phyloP scores from a whole-genome alignment of 1,284 basidiomycete species.

The Cutaneotrichosporon sp. region DNA sequence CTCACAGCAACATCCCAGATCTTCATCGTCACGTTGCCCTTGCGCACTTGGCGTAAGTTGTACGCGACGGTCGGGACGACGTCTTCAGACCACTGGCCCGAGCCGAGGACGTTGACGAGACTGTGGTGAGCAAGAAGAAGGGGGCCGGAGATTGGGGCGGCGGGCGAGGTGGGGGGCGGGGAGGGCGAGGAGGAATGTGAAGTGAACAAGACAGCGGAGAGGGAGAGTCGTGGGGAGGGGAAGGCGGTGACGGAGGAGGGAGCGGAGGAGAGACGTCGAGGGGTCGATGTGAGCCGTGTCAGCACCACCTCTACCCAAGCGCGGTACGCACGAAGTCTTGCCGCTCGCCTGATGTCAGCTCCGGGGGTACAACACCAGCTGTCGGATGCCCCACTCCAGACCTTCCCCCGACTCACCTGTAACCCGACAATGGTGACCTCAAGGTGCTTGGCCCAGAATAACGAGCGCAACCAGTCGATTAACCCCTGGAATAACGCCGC shows the following conservation, averaged over 20 bases:
- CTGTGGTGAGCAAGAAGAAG: slow-evolving; percentile 21
- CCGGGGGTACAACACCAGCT: background rate
- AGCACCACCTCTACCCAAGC: background rate
- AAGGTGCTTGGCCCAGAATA: slow-evolving; percentile 84
- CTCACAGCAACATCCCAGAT: slow-evolving; percentile 86
- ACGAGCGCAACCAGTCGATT: slow-evolving; percentile 60
- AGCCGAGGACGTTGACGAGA: slow-evolving; percentile 83
- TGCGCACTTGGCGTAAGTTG: slow-evolving; percentile 68
- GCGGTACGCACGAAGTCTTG: slow-evolving; percentile 70
- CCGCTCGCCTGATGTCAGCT: slow-evolving; percentile 70
- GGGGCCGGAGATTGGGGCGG: too few relatives aligned
- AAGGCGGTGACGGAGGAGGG: background rate
- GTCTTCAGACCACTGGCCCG: slow-evolving; percentile 91
- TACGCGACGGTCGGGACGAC: slow-evolving; percentile 93
- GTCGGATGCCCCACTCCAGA: too few relatives aligned
- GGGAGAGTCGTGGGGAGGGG: background rate
- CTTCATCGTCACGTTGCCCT: slow-evolving; percentile 87
- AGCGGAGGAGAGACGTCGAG: background rate
- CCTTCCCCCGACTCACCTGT: slow-evolving; percentile 61
- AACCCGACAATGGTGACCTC: slow-evolving; percentile 93
- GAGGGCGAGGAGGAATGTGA: background rate
- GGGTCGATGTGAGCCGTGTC: slow-evolving; percentile 1
- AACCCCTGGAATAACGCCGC: background rate
- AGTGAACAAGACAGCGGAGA: background rate
- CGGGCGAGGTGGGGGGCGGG: background rate